Percentiles rank a stretch among this genome's conserved stretches.
Conservation (phyloP, 257 asterid species). For the Rhazya stricta region DNA sequence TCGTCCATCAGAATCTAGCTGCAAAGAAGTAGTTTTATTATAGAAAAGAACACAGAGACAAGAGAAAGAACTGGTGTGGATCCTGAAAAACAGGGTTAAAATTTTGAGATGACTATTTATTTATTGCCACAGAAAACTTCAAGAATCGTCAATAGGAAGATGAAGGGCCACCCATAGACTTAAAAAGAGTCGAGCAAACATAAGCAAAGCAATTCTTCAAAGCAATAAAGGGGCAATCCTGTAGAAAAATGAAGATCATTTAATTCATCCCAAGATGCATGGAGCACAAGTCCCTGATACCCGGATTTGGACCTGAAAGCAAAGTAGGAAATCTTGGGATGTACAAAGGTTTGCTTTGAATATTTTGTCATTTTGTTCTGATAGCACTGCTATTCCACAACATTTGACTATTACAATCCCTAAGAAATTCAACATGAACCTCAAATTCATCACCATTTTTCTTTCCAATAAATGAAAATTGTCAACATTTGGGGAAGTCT, state of each 20-base stretch:
- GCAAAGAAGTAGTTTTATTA: too few species aligned
- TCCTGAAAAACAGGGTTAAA: not conserved
- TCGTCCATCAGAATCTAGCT: not conserved
- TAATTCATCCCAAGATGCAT: constrained; percentile 16
- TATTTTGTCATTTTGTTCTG: not conserved
- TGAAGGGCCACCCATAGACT: not conserved
- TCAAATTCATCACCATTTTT: constrained; percentile 14
- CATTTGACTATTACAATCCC: not conserved
- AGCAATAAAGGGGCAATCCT: not conserved
- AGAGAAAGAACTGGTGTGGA: not conserved
- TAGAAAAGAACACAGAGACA: not conserved
- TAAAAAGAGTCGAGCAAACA: not conserved
- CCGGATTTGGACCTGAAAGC: constrained; percentile 28
- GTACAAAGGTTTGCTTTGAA: not conserved
- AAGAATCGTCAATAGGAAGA: not conserved
- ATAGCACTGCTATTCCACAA: not conserved
- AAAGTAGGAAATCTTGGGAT: constrained; percentile 13
- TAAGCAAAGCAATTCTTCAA: not conserved
- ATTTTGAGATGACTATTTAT: not conserved
- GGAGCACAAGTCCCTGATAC: constrained; percentile 24
- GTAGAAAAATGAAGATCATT: not conserved
- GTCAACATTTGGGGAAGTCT: not conserved
- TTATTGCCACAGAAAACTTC: not conserved
- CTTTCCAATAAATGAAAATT: not conserved
- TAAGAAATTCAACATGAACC: constrained; percentile 6